Percentiles rank a stretch among this genome's conserved stretches.
phyloP scores from a whole-genome alignment of 768 basidiomycete genomes.

The Suillus discolor region DNA sequence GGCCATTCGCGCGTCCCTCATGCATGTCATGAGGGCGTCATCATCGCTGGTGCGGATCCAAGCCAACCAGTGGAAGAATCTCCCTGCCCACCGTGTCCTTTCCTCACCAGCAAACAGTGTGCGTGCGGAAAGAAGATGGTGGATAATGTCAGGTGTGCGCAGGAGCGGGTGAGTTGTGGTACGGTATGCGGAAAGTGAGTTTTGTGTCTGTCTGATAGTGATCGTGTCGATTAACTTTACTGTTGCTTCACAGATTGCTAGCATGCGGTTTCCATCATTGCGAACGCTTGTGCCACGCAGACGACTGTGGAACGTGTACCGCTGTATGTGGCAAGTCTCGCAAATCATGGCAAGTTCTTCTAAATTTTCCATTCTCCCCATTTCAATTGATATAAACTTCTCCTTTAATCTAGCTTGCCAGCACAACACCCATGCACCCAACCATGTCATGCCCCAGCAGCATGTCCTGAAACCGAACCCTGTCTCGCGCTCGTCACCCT shows the following conservation, averaged over 20 bases:
- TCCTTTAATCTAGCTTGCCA: slow-evolving; percentile 50
- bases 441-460: slow-evolving; percentile 86
- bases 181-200: slow-evolving; percentile 74
- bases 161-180: slow-evolving; percentile 82
- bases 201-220: not conserved
- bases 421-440: slow-evolving; percentile 73
- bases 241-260: slow-evolving; percentile 49
- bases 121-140: slow-evolving; percentile 88
- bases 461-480: slow-evolving; percentile 79
- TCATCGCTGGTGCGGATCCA: slow-evolving; percentile 29
- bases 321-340: slow-evolving; percentile 85
- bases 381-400: not conserved
- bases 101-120: slow-evolving; percentile 76
- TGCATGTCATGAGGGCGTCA: slow-evolving; percentile 74
- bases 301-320: slow-evolving; percentile 76
- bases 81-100: slow-evolving; percentile 85
- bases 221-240: not conserved
- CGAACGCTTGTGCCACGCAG: slow-evolving; percentile 78
- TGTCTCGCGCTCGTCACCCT: slow-evolving; percentile 71
- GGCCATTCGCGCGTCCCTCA: slow-evolving; percentile 83
- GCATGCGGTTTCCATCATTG: slow-evolving; percentile 91
- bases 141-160: slow-evolving; percentile 81
- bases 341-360: slow-evolving; percentile 68
- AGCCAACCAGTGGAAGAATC: not conserved
- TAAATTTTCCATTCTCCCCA: not conserved